These are phyloP conservation scores for Ogataea methanolica DNA, from an alignment of 805 yeast species.

Conservation along the genomic window DNA sequence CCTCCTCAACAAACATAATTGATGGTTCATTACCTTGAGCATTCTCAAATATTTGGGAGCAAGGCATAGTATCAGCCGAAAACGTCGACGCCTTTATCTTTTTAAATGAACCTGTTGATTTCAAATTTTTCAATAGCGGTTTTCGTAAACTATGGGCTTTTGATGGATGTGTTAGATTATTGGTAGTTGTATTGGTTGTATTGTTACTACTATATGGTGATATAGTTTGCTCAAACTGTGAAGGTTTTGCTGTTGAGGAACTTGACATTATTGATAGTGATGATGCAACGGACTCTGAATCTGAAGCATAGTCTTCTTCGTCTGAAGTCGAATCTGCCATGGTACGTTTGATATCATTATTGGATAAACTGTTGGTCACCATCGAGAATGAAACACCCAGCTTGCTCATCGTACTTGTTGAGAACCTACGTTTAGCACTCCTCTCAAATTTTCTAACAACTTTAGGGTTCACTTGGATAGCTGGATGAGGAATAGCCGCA, in stretches of 20 bases:
- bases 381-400: constrained; percentile 77
- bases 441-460: constrained; percentile 27
- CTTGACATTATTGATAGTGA: constrained; percentile 11
- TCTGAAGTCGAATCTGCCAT: constrained; percentile 22
- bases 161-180: constrained; percentile 4
- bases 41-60: constrained; percentile 60
- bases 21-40: constrained; percentile 68
- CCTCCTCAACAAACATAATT: constrained; percentile 53
- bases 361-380: constrained; percentile 53
- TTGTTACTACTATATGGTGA: no score
- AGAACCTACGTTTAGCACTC: constrained; percentile 36
- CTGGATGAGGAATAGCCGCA: constrained; percentile 7
- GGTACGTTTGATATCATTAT: constrained; percentile 26
- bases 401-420: constrained; percentile 64
- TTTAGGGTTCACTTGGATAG: constrained; percentile 18
- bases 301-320: constrained; percentile 22
- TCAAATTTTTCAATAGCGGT: constrained; percentile 18
- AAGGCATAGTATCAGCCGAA: constrained; percentile 68
- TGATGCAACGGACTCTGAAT: constrained; percentile 22
- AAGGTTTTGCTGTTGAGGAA: neutral
- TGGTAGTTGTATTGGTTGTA: no score
- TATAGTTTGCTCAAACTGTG: no score
- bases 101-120: constrained; percentile 17
- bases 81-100: constrained; percentile 25
- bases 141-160: constrained; percentile 16